A percentile compares a stretch with the other conserved stretches of the same genome.
Conservation (phyloP, 257 asterid genomes). For the Penstemon newberryi region DNA sequence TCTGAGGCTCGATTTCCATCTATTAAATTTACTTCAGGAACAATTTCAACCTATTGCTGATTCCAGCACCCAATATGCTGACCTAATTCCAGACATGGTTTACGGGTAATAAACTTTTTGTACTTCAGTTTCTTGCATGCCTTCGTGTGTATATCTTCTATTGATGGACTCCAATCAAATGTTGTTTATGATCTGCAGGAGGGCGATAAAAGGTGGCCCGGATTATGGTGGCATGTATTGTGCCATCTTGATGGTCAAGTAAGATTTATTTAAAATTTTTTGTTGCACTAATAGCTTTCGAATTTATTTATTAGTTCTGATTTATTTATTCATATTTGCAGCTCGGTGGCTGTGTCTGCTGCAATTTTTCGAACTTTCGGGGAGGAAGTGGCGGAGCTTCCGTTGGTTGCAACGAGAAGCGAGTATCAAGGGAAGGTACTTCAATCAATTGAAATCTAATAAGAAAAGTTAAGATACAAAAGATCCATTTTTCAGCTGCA, state of each 20-base stretch:
- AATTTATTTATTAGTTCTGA: not conserved
- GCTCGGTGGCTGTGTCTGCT: conserved; percentile 71
- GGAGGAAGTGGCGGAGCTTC: conserved; percentile 78
- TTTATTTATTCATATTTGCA: conserved; percentile 29
- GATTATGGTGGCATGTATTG: conserved; percentile 85
- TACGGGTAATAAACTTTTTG: conserved; percentile 57
- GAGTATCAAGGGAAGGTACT: conserved; percentile 67
- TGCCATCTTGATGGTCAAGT: conserved; percentile 69
- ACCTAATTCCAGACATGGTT: conserved; percentile 82
- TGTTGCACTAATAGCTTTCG: not conserved
- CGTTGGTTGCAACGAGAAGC: conserved; percentile 72
- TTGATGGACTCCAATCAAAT: conserved; percentile 1
- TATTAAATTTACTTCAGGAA: conserved; percentile 50
- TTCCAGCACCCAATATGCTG: conserved; percentile 60
- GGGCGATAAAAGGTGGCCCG: conserved; percentile 50
- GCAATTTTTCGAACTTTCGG: conserved; percentile 75
- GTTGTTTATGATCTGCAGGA: conserved; percentile 45
- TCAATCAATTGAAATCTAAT: not conserved
- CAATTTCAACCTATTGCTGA: conserved; percentile 84
- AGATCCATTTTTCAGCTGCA: not conserved
- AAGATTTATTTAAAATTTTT: conserved; percentile 30
- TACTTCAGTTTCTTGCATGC: conserved; percentile 14
- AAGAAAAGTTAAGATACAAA: not conserved
- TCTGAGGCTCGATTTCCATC: conserved; percentile 20
- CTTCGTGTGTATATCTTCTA: not conserved